These are phyloP conservation scores for Trichoderma koningii DNA, from an alignment of 2,329 filamentous ascomycete species.

Conservation along the genomic window DNA sequence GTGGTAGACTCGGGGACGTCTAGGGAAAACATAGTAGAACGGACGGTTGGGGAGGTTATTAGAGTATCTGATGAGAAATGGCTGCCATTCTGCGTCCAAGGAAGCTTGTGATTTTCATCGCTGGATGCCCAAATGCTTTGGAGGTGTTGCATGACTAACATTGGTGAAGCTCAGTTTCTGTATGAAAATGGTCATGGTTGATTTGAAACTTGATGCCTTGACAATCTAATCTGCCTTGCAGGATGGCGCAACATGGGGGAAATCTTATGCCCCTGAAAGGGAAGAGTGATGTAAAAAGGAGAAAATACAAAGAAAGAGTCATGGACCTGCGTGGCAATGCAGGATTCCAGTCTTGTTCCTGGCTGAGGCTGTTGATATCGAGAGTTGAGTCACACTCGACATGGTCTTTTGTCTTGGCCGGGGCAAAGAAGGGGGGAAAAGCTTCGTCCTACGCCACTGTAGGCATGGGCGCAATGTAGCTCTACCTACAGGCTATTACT, in stretches of 20 bases:
- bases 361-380: no score
- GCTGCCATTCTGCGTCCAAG: background rate
- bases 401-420: no score
- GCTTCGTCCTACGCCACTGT: no score
- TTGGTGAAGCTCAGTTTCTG: background rate
- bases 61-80: slow-evolving; percentile 23
- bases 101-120: background rate
- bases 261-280: background rate
- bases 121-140: no score
- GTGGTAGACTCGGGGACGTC: slow-evolving; percentile 11
- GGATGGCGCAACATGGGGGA: background rate
- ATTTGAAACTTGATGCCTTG: background rate
- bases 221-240: background rate
- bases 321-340: slow-evolving; percentile 2
- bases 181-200: background rate
- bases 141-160: background rate
- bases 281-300: background rate
- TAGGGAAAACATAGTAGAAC: background rate
- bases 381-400: slow-evolving; percentile 9
- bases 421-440: no score
- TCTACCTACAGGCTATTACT: no score
- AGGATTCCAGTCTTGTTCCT: background rate
- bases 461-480: no score
- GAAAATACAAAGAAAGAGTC: background rate
- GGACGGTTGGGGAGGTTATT: slow-evolving; percentile 10